Base-by-base conservation (phyloP, 257 asterid species). In the Cordia subcordata region DNA sequence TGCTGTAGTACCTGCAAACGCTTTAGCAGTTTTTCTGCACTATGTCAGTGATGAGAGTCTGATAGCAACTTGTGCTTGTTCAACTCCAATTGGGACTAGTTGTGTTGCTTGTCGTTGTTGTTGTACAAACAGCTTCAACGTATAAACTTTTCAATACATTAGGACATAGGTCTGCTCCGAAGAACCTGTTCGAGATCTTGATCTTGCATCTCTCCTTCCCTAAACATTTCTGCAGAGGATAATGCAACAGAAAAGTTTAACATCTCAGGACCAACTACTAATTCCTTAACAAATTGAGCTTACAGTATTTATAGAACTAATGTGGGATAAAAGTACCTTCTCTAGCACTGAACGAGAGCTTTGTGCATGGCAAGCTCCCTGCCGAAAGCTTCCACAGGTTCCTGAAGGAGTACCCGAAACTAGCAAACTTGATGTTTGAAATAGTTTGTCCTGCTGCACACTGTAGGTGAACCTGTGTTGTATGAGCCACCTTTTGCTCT, bases 351-450 rank as follows among this genome's bases (percentile, higher is more conserved):
- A 23, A 18, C 66, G 75, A 11, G 88, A 72, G 69, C 52, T 72
- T 27, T 66, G 67, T 6, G 84, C 84, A 35, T 84, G 92, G 16
- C 86, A 79, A 14, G 42, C 61, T 59, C 85, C 88, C 12, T 55
- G 44, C 17, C 64, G 68, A 58, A 78, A 81, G 50, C 61, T 65
- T 16, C 84, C 88, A 54, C 88, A 81, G 16, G 66, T 65, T 52
- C 92, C 88, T 1, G 19, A 70, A 15, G 88, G 85, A 57, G 82
- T 84, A 20, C 92, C n/a, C 85, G 8, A 70, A 83, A 51, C 91
- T 83, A 1, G 85, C 85, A 23, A 83, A 83, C 59, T 62, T 80
- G 63, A 84, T 76, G 53, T 62, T 37, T 0, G 92, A 76, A 53
- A 84, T 84, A 10, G 68, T 37, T 65, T 77, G 79, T 1, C 85